Base-by-base conservation (phyloP, 192 early-diverging fungal genomes). In the Spinellus fusiger region DNA sequence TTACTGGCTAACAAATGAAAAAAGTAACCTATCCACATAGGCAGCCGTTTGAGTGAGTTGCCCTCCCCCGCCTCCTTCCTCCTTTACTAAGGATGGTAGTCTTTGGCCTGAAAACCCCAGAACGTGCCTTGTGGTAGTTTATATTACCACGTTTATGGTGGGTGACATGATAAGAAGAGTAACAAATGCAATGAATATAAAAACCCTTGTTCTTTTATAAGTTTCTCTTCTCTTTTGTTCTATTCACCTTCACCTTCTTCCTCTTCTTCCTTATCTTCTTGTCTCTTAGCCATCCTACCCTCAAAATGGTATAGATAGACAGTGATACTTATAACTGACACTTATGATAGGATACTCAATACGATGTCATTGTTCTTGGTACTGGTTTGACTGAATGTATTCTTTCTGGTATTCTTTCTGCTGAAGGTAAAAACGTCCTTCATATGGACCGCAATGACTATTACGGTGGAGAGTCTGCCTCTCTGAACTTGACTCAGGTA, bases 401-500 rank as follows among this genome's bases (percentile, higher is more conserved):
- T 68, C 80, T 93, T 25, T 93, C 91, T 9, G 91, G 90, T 32
- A 76, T 92, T 46, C 81, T 93, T 31, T 91, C 92, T 6, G 87
- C 92, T 27, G 92, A 93, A 68, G 91, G 92, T 73, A 92, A 93
- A 76, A 90, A 90, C 70, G 92, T 93, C n/a, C 77, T 93, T 56
- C 92, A 93, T 66, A 84, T 93, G 65, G 92, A 93, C 76, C 83
- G 89, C 59, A 92, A 99, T 75, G 93, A 96, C 73, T 99, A 98
- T 77, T 99, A 99, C 69, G 96, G 97, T 68, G 97, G 89, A 63
- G 97, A 95, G 50, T 87, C 89, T 57, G 96, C 97, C 38, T 90
- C 87, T 49, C 82, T 99, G 59, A 97, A 99, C 81, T 84, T 99
- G 73, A 86, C 93, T 40, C 95, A 98, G 89, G 91, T 90, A 80